These are phyloP conservation scores for Naumovozyma baii DNA, from an alignment of 805 yeast species.

Conservation along the genomic window DNA sequence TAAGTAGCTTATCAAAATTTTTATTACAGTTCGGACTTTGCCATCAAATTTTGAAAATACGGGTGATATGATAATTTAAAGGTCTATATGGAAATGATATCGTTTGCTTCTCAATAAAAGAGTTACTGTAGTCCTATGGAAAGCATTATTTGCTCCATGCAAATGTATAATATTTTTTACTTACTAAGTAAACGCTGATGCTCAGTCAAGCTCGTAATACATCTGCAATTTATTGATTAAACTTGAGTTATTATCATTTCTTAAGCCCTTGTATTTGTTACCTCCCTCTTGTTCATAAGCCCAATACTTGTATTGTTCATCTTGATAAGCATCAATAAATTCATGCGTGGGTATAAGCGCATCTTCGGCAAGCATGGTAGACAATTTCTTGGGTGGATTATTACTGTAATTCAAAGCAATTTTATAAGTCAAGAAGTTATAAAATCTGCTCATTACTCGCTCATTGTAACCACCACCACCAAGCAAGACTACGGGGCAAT, in stretches of 20 bases:
- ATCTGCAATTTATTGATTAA: too few relatives aligned
- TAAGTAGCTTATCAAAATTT: too few relatives aligned
- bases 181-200: too few relatives aligned
- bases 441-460: constrained; percentile 50
- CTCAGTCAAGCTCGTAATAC: not conserved
- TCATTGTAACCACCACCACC: constrained; percentile 78
- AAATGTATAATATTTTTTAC: too few relatives aligned
- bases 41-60: too few relatives aligned
- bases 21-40: too few relatives aligned
- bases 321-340: constrained; percentile 34
- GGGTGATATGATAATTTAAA: too few relatives aligned
- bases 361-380: constrained; percentile 4
- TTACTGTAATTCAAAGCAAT: constrained; percentile 9
- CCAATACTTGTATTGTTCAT: constrained; percentile 44
- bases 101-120: too few relatives aligned
- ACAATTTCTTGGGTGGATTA: not conserved
- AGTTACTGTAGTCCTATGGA: too few relatives aligned
- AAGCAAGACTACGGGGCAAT: constrained; percentile 30
- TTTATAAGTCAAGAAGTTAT: constrained; percentile 33
- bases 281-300: constrained; percentile 29
- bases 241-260: constrained; percentile 1
- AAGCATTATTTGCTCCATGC: too few relatives aligned
- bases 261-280: constrained; percentile 24
- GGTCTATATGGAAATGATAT: too few relatives aligned
- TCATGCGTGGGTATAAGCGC: constrained; percentile 45